These are phyloP conservation scores for Globisporangium iwayamae DNA, from an alignment of 352 stramenopile genomes.

Conservation along the genomic window DNA sequence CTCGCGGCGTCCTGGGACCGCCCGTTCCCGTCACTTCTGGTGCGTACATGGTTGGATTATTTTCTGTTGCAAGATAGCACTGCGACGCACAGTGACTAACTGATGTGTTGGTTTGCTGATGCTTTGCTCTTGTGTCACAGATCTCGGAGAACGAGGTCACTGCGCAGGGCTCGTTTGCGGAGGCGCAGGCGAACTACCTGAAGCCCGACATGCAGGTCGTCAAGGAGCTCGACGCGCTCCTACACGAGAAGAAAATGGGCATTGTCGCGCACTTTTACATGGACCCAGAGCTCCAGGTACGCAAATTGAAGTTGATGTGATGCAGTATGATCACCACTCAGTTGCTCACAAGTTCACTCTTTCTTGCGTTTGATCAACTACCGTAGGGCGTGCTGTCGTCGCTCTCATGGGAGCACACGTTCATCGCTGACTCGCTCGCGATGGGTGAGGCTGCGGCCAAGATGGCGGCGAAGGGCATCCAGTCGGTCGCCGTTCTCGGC, in stretches of 20 bases:
- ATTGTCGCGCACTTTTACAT: conserved; percentile 99
- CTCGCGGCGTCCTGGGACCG: conserved; percentile 69
- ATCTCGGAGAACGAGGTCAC: conserved; percentile 71
- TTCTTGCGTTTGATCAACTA: not conserved
- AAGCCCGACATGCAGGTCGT: conserved; percentile 85
- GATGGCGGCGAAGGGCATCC: conserved; percentile 90
- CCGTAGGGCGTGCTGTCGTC: conserved; percentile 68
- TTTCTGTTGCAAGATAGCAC: not conserved
- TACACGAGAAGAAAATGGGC: conserved; percentile 92
- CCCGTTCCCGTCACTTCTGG: conserved; percentile 76
- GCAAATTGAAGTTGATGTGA: conserved; percentile 18
- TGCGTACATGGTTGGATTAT: conserved; percentile 19
- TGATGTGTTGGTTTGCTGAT: not conserved
- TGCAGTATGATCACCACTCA: not conserved
- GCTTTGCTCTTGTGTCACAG: conserved; percentile 18
- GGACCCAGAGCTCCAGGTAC: conserved; percentile 95
- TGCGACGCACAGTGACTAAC: not conserved
- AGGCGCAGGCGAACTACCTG: conserved; percentile 87
- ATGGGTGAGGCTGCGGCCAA: conserved; percentile 97
- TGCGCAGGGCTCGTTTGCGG: conserved; percentile 85
- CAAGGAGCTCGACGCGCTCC: conserved; percentile 75
- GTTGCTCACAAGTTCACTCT: not conserved
- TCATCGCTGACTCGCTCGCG: conserved; percentile 95
- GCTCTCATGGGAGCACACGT: conserved; percentile 88
- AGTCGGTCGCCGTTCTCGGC: conserved; percentile 92